These are phyloP conservation scores for Phytophthora sp. DNA, from an alignment of 352 stramenopile species.

Conservation along the genomic window DNA sequence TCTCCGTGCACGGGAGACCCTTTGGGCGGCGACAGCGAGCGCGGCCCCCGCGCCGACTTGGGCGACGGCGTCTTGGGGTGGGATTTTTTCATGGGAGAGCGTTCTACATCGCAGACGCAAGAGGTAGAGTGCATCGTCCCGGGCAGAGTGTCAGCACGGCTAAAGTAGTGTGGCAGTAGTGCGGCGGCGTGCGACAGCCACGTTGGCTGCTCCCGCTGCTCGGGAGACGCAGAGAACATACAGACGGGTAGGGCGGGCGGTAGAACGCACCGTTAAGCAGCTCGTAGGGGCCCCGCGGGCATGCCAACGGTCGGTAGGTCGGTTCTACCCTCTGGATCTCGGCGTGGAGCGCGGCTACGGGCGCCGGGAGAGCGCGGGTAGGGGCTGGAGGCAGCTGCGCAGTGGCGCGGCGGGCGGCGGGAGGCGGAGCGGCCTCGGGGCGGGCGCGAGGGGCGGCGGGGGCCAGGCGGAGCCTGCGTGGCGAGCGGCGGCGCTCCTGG, in stretches of 20 bases:
- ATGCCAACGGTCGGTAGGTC: constrained; percentile 17
- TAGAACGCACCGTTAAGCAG: constrained; percentile 37
- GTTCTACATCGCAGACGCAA: constrained; percentile 27
- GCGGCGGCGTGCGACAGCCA: constrained; percentile 10
- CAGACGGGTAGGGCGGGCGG: constrained; percentile 9
- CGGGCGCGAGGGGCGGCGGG: background rate
- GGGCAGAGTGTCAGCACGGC: constrained; percentile 23
- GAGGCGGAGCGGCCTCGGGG: background rate
- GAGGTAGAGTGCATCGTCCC: constrained; percentile 6
- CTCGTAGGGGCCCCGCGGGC: constrained; percentile 15
- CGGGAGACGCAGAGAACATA: constrained; percentile 8
- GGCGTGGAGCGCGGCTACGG: constrained; percentile 12
- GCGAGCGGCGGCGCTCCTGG: constrained; percentile 5
- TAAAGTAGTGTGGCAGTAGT: background rate
- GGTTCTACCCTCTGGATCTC: constrained; percentile 7
- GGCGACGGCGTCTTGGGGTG: constrained; percentile 36
- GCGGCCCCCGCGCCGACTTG: constrained; percentile 11
- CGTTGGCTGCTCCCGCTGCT: constrained; percentile 17
- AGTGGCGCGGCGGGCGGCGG: background rate
- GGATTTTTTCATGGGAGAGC: constrained; percentile 34
- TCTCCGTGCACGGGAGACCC: constrained; percentile 69
- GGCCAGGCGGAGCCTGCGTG: constrained; percentile 4
- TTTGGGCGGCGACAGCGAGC: constrained; percentile 49
- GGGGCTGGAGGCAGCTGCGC: background rate
- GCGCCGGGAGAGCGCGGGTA: background rate